Base-by-base conservation (phyloP, 805 yeast species). In the Kodamaea restingae region DNA sequence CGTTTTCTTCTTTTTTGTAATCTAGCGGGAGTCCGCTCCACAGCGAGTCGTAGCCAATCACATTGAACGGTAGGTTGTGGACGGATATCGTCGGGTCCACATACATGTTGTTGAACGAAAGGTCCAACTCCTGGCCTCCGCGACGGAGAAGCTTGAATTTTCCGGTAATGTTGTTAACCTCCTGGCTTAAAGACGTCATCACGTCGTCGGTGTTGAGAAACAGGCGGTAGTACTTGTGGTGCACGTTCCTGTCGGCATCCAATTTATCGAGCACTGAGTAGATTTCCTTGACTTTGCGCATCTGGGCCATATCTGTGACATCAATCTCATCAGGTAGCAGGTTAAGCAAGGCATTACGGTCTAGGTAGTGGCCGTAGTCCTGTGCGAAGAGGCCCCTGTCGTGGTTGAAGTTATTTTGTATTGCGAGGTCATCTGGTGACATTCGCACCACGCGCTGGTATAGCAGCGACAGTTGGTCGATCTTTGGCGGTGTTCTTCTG, bases 21-120 rank as follows among this genome's bases (percentile, higher is more conserved):
- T 58, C 59, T 21, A 67, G 43, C 1, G 74, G 74, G 20, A 65
- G 50, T 2, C 74, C 74, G 18, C 61, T 51, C 21, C 66, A 46
- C 18, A 63, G 53, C 35, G 62, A 51, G 48, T 68, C 74, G 46
- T 65, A 65, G 4, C 74, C 74, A 3, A 65, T 50, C 7, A 67
- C 70, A 47, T 67, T 65, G 45, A 66, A 66, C 8, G 65, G 64
- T 14, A 63, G 45, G 36, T 60, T 60, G 17, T 60, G 58, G 18
- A 28, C 18, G 21, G 35, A 28, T 2, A 29, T 14, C 10, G 35
- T 17, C 8, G 38, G 38, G 26, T 39, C 42, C 6, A 28, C 38
- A 12, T 39, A 39, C 42, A 33, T 39, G 11, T 36, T 36, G 21
- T 39, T 36, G 18, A 39, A 34, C 14, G 31, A 20, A 18, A 39